Percentiles rank a stretch among this genome's conserved stretches.
These are phyloP conservation scores for Neltuma alba DNA, from an alignment of 306 rosid genomes.

Conservation along the genomic window DNA sequence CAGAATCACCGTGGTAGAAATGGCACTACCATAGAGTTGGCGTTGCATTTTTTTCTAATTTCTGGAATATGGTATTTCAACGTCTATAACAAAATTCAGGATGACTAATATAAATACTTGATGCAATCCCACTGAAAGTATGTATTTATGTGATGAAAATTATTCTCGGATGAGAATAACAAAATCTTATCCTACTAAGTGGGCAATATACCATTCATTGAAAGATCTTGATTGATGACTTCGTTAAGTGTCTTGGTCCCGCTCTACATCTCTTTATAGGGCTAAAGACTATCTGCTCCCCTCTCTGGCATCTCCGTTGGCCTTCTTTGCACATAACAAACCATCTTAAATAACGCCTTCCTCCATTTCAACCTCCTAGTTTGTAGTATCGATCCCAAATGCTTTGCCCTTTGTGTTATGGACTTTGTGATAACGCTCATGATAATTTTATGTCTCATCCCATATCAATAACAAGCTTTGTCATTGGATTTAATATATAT, in stretches of 20 bases:
- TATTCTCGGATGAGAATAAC: too few species aligned
- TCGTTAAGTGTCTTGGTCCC: too few species aligned
- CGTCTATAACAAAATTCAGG: constrained; percentile 8
- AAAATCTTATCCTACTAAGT: too few species aligned
- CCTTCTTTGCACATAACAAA: neutral
- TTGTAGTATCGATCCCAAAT: neutral
- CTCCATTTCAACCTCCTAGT: neutral
- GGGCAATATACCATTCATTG: too few species aligned
- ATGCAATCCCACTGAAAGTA: constrained; percentile 7
- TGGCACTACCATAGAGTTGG: neutral
- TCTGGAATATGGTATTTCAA: neutral
- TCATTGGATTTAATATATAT: constrained; percentile 10
- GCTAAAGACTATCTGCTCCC: neutral
- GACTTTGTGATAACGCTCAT: neutral
- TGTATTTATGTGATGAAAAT: too few species aligned
- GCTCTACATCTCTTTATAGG: too few species aligned
- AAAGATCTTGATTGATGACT: too few species aligned
- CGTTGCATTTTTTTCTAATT: neutral
- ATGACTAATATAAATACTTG: neutral
- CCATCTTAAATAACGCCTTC: neutral
- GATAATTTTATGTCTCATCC: neutral
- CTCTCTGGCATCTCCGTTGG: neutral
- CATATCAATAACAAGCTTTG: neutral
- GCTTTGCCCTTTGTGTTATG: neutral
- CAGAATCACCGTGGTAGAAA: constrained; percentile 23